Evolutionary conservation across 176 grass and related monocot genomes (phyloP), one percentile per base, ranked within the genome.

Genomic region (Triticum urartu): DNA sequence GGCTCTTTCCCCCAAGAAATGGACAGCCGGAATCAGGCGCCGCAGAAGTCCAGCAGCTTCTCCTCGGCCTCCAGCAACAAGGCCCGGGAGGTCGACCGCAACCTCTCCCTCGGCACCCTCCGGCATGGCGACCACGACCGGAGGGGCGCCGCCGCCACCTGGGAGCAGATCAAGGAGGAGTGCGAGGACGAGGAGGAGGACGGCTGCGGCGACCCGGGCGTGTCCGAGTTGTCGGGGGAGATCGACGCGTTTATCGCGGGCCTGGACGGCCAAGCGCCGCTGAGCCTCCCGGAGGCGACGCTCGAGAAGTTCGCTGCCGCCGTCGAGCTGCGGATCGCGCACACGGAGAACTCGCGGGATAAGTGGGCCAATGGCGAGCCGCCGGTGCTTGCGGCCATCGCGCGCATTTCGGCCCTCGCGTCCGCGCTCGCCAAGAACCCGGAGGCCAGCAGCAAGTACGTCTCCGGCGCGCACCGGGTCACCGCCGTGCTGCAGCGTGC

Each of bases 161-260:
- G 89, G 50, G 93, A 92, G 74, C 88, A 90, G 77, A 95, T 95
- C 73, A 80, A 86, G 42, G 94, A 95, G 66, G 93, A 90, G 9
- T 84, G 86, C 59, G 95, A 98, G 84, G 91, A 94, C 7, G 87
- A 90, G 4, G 91, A 80, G 0, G 84, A 38, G 0, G 89, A 80
- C 1, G 32, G 32, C 20, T 36, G 59, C 18, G 82, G 82, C 5
- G 86, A 78, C 42, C 76, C 89, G 9, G 85, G 87, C 21, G 89
- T 98, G 35, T 65, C 77, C 9, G 76, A 88, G 56, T 11, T 98
- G 73, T 92, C 90, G 6, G 86, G 79, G 28, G 96, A 91, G 77
- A 81, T 98, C 17, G 95, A 98, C 58, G 83, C 82, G 45, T 92
- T 98, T 67, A 25, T 98, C 74, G 56, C 28, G 21, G 59, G 82